Conservation (phyloP, 148 eudicot species). For the Rhododendron ferrugineum region DNA sequence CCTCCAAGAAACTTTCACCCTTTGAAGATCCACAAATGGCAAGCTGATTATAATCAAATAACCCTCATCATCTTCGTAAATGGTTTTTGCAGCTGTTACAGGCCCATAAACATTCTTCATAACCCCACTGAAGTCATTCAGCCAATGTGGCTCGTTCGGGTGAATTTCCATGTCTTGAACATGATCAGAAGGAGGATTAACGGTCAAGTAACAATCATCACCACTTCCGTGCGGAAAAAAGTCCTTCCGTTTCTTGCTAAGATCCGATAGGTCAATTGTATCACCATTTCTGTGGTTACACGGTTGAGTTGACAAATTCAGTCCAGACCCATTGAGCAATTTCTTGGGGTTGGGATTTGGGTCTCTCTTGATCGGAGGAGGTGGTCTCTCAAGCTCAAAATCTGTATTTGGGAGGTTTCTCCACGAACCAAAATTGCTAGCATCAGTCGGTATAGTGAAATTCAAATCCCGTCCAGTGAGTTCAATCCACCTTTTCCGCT, state of each 20-base stretch:
- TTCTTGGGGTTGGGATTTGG: constrained; percentile 17
- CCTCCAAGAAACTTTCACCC: constrained; percentile 40
- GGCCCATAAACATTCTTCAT: constrained; percentile 36
- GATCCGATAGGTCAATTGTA: constrained; percentile 16
- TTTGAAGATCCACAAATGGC: constrained; percentile 31
- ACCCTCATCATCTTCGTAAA: constrained; percentile 37
- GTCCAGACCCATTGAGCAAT: constrained; percentile 26
- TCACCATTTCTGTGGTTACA: constrained; percentile 18
- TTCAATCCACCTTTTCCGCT: constrained; percentile 31
- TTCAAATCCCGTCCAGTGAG: constrained; percentile 34
- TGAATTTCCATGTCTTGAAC: constrained; percentile 18
- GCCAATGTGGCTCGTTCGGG: constrained; percentile 24
- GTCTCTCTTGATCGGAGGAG: constrained; percentile 13
- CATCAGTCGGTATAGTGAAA: constrained; percentile 28
- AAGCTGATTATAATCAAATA: constrained; percentile 31
- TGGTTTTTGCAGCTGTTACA: constrained; percentile 39
- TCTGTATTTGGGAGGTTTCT: constrained; percentile 31
- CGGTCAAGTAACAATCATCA: constrained; percentile 19
- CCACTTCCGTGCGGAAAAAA: constrained; percentile 18
- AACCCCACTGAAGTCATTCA: constrained; percentile 35
- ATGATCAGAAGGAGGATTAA: constrained; percentile 15
- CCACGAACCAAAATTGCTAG: constrained; percentile 35
- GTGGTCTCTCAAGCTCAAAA: constrained; percentile 32
- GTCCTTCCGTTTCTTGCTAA: constrained; percentile 23
- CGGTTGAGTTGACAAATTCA: constrained; percentile 25